Evolutionary conservation across 2,329 filamentous ascomycete genomes (phyloP).

Genomic region (Aspergillus novofumigatus): DNA sequence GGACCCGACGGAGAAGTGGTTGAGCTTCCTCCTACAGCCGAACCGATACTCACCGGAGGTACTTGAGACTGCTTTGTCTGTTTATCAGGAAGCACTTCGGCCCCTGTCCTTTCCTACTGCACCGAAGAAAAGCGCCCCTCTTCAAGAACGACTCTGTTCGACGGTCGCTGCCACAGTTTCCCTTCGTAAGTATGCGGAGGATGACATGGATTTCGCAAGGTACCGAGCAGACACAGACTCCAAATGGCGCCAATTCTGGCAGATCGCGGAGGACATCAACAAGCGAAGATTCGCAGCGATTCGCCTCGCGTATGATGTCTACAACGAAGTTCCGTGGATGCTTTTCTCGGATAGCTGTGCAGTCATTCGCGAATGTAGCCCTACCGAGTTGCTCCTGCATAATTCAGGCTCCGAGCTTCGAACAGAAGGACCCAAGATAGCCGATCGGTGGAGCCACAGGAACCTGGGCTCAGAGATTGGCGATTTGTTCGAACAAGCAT

Average conservation of each 20-base stretch:
- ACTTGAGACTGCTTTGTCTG: slow-evolving; percentile 74
- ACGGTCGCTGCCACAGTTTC: slow-evolving; percentile 67
- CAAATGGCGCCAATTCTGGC: slow-evolving; percentile 89
- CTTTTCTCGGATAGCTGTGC: slow-evolving; percentile 78
- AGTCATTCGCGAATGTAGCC: slow-evolving; percentile 73
- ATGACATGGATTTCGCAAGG: slow-evolving; percentile 68
- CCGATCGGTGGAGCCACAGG: slow-evolving; percentile 42
- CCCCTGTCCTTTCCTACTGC: slow-evolving; percentile 39
- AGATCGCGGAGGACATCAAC: slow-evolving; percentile 79
- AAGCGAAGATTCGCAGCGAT: slow-evolving; percentile 79
- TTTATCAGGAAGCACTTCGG: slow-evolving; percentile 67
- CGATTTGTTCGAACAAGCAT: slow-evolving; percentile 51
- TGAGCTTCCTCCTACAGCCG: slow-evolving; percentile 76
- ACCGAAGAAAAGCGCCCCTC: slow-evolving; percentile 47
- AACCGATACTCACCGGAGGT: slow-evolving; percentile 76
- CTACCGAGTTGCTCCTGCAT: slow-evolving; percentile 68
- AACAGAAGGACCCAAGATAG: slow-evolving; percentile 35
- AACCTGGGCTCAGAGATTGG: slow-evolving; percentile 46
- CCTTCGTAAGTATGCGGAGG: slow-evolving; percentile 58
- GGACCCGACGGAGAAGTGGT: slow-evolving; percentile 78
- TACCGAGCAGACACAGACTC: slow-evolving; percentile 70
- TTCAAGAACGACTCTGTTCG: slow-evolving; percentile 72
- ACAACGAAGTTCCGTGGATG: slow-evolving; percentile 73
- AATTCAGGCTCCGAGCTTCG: slow-evolving; percentile 52
- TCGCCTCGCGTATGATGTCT: slow-evolving; percentile 68